These are phyloP conservation scores for Aspergillus indologenus DNA, from an alignment of 495 filamentous ascomycete species.

Conservation along the genomic window DNA sequence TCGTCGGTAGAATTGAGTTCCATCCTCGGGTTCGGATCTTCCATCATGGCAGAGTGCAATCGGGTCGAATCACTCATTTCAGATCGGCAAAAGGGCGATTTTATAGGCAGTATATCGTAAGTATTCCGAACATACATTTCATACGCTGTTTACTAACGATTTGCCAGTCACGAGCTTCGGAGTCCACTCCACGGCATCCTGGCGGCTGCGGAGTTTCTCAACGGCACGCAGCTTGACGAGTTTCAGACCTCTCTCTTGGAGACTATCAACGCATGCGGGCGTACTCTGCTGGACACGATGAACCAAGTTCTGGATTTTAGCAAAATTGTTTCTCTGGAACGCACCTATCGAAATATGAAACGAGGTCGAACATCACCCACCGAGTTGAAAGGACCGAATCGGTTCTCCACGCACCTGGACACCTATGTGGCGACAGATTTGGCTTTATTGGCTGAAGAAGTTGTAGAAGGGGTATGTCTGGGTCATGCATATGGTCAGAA, in stretches of 20 bases:
- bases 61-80: slow-evolving; percentile 57
- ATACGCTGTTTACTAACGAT: slow-evolving; percentile 16
- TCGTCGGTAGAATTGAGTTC: slow-evolving; percentile 45
- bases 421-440: slow-evolving; percentile 45
- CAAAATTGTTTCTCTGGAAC: slow-evolving; percentile 60
- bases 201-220: slow-evolving; percentile 65
- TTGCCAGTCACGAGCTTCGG: slow-evolving; percentile 66
- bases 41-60: slow-evolving; percentile 65
- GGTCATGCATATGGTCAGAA: slow-evolving; percentile 47
- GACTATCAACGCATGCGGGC: slow-evolving; percentile 71
- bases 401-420: slow-evolving; percentile 40
- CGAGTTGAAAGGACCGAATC: slow-evolving; percentile 32
- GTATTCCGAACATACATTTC: slow-evolving; percentile 11
- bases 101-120: slow-evolving; percentile 69
- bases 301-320: slow-evolving; percentile 73
- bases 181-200: slow-evolving; percentile 76
- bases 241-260: slow-evolving; percentile 65
- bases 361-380: slow-evolving; percentile 27
- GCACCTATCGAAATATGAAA: slow-evolving; percentile 41
- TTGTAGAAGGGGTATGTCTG: slow-evolving; percentile 51
- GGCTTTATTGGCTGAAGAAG: slow-evolving; percentile 45
- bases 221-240: slow-evolving; percentile 44
- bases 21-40: slow-evolving; percentile 62
- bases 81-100: slow-evolving; percentile 66
- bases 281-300: slow-evolving; percentile 75